Evolutionary conservation across 1,139 yeast species (phyloP).

Genomic region (Yamadazyma siamensis): DNA sequence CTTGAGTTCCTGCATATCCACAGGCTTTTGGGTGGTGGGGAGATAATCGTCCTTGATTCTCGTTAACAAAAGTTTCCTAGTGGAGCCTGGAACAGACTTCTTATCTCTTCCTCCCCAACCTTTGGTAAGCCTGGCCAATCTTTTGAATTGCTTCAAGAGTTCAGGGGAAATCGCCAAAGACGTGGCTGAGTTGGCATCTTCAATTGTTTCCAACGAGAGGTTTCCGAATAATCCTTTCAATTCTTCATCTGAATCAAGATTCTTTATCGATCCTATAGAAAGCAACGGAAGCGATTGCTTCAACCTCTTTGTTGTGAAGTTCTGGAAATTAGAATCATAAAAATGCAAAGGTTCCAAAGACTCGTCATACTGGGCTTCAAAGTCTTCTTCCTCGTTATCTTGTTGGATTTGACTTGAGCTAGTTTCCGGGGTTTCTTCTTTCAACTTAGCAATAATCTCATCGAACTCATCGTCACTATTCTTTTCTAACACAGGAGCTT

Average conservation of each 20-base stretch:
- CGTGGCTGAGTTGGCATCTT: conserved; percentile 68
- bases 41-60: conserved; percentile 80
- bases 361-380: conserved; percentile 29
- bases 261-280: conserved; percentile 43
- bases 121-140: conserved; percentile 58
- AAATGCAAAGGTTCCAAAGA: conserved; percentile 32
- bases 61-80: conserved; percentile 64
- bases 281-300: conserved; percentile 37
- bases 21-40: conserved; percentile 64
- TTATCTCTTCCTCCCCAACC: conserved; percentile 87
- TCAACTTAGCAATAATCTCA: conserved; percentile 32
- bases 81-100: conserved; percentile 67
- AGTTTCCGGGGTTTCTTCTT: conserved; percentile 17
- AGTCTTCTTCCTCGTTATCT: conserved; percentile 23
- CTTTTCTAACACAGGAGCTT: conserved; percentile 7
- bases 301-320: conserved; percentile 44
- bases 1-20: conserved; percentile 57
- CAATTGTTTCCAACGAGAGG: conserved; percentile 62
- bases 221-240: conserved; percentile 72
- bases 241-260: conserved; percentile 79
- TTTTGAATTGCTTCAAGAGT: conserved; percentile 59
- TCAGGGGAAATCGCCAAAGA: conserved; percentile 64
- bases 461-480: conserved; percentile 44
- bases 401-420: conserved; percentile 4
- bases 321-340: conserved; percentile 40